These are phyloP conservation scores for Sarocladium kiliense DNA, from an alignment of 2,329 filamentous ascomycete species.

Conservation along the genomic window DNA sequence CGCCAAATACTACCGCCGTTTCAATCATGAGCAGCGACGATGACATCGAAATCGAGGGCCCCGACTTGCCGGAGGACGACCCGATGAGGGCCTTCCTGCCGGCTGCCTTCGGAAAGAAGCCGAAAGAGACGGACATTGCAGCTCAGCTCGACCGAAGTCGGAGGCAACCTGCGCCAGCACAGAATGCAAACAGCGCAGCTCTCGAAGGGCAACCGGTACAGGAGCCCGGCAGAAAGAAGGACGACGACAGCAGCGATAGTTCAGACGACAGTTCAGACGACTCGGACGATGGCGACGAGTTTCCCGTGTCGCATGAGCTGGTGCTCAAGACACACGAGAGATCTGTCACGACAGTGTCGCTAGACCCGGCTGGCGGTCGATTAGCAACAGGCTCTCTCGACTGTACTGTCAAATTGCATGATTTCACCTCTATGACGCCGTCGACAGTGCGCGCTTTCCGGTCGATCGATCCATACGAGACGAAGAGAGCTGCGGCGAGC, in stretches of 20 bases:
- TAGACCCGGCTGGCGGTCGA: constrained; percentile 80
- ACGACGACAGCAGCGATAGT: constrained; percentile 42
- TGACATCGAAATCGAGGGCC: constrained; percentile 50
- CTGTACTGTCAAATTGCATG: constrained; percentile 86
- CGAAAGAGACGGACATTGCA: constrained; percentile 65
- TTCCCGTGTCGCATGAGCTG: constrained; percentile 88
- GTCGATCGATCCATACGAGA: constrained; percentile 78
- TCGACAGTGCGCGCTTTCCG: constrained; percentile 93
- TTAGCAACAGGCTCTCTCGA: constrained; percentile 89
- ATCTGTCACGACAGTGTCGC: constrained; percentile 74
- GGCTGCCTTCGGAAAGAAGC: constrained; percentile 78
- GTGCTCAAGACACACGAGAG: constrained; percentile 88
- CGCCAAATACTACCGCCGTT: constrained; percentile 9
- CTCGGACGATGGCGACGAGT: constrained; percentile 76
- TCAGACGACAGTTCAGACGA: constrained; percentile 54
- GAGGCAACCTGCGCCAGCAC: constrained; percentile 37
- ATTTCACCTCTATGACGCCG: constrained; percentile 93
- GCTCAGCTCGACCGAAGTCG: constrained; percentile 78
- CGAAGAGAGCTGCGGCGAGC: constrained; percentile 61
- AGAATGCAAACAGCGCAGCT: constrained; percentile 12
- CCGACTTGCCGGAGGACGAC: constrained; percentile 56
- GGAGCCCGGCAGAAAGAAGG: constrained; percentile 17
- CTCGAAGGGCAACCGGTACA: neutral
- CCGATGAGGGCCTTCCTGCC: constrained; percentile 75
- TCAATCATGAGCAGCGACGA: constrained; percentile 54